Evolutionary conservation across 495 filamentous ascomycete species (phyloP).

Genomic region (Sphaerosporella brunnea): DNA sequence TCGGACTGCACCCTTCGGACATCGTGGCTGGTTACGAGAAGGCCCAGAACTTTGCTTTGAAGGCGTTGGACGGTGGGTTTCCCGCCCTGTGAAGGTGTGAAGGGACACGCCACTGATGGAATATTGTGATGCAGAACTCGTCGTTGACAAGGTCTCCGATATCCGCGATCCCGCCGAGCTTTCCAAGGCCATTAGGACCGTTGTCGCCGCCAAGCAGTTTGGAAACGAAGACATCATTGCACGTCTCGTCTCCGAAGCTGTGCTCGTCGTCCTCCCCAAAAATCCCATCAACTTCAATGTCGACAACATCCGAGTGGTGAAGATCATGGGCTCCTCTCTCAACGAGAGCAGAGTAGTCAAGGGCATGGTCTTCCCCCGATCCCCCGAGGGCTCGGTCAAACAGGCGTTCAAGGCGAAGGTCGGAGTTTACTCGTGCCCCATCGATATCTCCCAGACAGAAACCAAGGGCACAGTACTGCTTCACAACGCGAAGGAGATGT

Average conservation of each 20-base stretch:
- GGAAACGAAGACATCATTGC: slow-evolving; percentile 80
- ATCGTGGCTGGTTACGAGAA: slow-evolving; percentile 91
- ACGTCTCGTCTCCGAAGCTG: slow-evolving; percentile 74
- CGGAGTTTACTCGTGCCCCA: slow-evolving; percentile 86
- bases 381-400: slow-evolving; percentile 79
- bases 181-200: slow-evolving; percentile 87
- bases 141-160: slow-evolving; percentile 76
- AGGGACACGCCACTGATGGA: background rate
- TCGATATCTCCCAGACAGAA: slow-evolving; percentile 92
- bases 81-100: background rate
- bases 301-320: slow-evolving; percentile 96
- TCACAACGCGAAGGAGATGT: slow-evolving; percentile 95
- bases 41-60: slow-evolving; percentile 71
- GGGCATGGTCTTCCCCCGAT: slow-evolving; percentile 94
- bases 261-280: slow-evolving; percentile 86
- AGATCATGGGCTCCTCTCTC: slow-evolving; percentile 96
- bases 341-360: slow-evolving; percentile 86
- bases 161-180: slow-evolving; percentile 61
- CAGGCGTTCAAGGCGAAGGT: slow-evolving; percentile 86
- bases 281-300: slow-evolving; percentile 98
- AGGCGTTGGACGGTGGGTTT: slow-evolving; percentile 53
- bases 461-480: slow-evolving; percentile 99
- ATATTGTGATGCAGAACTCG: slow-evolving; percentile 41
- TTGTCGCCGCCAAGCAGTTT: slow-evolving; percentile 90
- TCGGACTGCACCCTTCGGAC: slow-evolving; percentile 94